Evolutionary conservation across 495 filamentous ascomycete genomes (phyloP).

Genomic region (Tuber indicum): DNA sequence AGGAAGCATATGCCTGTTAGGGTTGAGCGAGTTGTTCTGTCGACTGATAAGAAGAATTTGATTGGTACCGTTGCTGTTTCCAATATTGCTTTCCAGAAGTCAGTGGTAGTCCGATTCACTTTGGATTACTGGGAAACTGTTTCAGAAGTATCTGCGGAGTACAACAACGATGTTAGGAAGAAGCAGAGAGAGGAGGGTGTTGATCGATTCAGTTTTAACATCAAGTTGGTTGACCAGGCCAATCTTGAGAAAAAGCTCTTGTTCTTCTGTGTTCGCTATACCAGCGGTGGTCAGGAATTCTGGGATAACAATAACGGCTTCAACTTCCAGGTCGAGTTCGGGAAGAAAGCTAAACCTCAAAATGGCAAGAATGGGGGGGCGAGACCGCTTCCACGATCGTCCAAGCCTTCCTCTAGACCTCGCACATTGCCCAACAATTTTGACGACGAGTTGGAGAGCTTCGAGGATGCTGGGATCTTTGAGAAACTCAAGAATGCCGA

Average conservation of each 20-base stretch:
- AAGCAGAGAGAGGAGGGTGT: constrained; percentile 60
- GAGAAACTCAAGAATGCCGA: constrained; percentile 23
- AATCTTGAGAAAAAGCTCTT: constrained; percentile 86
- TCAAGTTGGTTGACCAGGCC: constrained; percentile 83
- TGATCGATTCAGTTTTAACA: constrained; percentile 87
- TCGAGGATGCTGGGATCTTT: constrained; percentile 44
- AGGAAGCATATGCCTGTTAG: constrained; percentile 61
- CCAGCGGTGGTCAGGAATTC: constrained; percentile 72
- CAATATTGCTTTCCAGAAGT: constrained; percentile 86
- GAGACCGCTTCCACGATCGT: constrained; percentile 48
- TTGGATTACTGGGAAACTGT: constrained; percentile 98
- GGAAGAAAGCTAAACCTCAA: constrained; percentile 59
- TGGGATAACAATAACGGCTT: constrained; percentile 88
- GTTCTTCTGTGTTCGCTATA: constrained; percentile 86
- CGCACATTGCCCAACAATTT: constrained; percentile 58
- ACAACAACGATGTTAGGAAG: constrained; percentile 66
- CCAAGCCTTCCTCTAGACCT: constrained; percentile 51
- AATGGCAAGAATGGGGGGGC: constrained; percentile 50
- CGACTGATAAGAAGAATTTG: constrained; percentile 74
- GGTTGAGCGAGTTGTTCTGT: constrained; percentile 78
- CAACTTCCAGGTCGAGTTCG: constrained; percentile 92
- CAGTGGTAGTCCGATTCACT: constrained; percentile 83
- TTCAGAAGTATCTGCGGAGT: constrained; percentile 87
- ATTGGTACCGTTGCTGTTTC: constrained; percentile 75
- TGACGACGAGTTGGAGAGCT: constrained; percentile 60